Evolutionary conservation across 1,139 yeast genomes (phyloP).

Genomic region (Lodderomyces jiufengensis): DNA sequence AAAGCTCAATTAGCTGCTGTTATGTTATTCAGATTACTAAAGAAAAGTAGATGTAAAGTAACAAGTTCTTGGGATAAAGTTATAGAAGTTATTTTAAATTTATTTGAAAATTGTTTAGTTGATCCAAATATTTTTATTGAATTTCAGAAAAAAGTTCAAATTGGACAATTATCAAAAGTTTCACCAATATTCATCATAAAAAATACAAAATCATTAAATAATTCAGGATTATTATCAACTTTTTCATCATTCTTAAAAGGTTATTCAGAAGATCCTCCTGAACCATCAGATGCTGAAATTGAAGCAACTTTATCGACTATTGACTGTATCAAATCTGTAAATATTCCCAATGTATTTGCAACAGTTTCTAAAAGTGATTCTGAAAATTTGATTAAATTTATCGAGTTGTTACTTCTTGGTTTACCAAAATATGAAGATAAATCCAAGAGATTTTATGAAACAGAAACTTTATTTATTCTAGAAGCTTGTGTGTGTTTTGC

Average conservation of each 20-base stretch:
- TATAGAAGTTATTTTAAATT: slow-evolving; percentile 54
- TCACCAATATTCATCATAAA: slow-evolving; percentile 63
- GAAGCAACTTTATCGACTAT: slow-evolving; percentile 79
- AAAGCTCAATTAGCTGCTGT: slow-evolving; percentile 89
- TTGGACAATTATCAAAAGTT: slow-evolving; percentile 56
- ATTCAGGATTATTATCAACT: slow-evolving; percentile 76
- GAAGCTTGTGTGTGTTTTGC: slow-evolving; percentile 54
- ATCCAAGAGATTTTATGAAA: slow-evolving; percentile 47
- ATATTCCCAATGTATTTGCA: slow-evolving; percentile 49
- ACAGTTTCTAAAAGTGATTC: slow-evolving; percentile 34
- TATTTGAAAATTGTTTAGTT: slow-evolving; percentile 72
- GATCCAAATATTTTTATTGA: slow-evolving; percentile 64
- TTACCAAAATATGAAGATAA: slow-evolving; percentile 32
- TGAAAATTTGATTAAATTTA: slow-evolving; percentile 20
- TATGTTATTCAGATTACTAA: slow-evolving; percentile 74
- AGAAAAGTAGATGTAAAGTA: slow-evolving; percentile 50
- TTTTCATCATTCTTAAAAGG: slow-evolving; percentile 91
- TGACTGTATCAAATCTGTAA: slow-evolving; percentile 74
- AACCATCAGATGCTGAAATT: slow-evolving; percentile 89
- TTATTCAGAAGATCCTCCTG: slow-evolving; percentile 78
- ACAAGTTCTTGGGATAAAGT: slow-evolving; percentile 60
- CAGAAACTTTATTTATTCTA: slow-evolving; percentile 52
- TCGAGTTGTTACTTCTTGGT: slow-evolving; percentile 22
- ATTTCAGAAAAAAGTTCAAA: slow-evolving; percentile 53
- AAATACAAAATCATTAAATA: slow-evolving; percentile 60